These are phyloP conservation scores for Aspergillus sclerotiicarbonarius DNA, from an alignment of 495 filamentous ascomycete genomes.

Conservation along the genomic window DNA sequence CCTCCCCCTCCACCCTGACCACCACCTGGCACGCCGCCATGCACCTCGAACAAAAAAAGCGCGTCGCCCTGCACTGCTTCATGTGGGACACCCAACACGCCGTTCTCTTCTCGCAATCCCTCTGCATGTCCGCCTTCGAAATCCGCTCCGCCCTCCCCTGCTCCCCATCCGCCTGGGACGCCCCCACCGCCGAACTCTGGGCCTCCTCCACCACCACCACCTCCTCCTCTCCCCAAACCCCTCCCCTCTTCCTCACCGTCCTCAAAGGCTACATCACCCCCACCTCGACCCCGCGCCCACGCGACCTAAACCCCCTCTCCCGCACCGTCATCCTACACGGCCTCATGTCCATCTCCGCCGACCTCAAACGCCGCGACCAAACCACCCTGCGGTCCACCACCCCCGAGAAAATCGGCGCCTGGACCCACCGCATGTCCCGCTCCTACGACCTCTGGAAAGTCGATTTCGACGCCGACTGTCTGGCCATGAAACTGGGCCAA, in stretches of 20 bases:
- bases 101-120: conserved; percentile 54
- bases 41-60: conserved; percentile 53
- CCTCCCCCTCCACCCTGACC: conserved; percentile 31
- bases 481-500: conserved; percentile 32
- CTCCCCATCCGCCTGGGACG: conserved; percentile 49
- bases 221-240: conserved; percentile 17
- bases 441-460: conserved; percentile 55
- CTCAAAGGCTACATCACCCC: conserved; percentile 53
- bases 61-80: conserved; percentile 54
- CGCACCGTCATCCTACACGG: conserved; percentile 51
- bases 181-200: conserved; percentile 48
- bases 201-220: conserved; percentile 21
- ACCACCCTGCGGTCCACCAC: conserved; percentile 42
- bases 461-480: conserved; percentile 50
- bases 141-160: conserved; percentile 50
- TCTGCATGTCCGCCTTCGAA: conserved; percentile 60
- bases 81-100: conserved; percentile 61
- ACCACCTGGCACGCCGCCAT: conserved; percentile 47
- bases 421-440: conserved; percentile 46
- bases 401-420: conserved; percentile 40
- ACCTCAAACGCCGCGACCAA: conserved; percentile 55
- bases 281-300: conserved; percentile 25
- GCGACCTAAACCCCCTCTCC: conserved; percentile 47
- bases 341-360: conserved; percentile 55
- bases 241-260: conserved; percentile 40